These are phyloP conservation scores for Malassezia globosa DNA, from an alignment of 1,284 basidiomycete genomes.

Conservation along the genomic window DNA sequence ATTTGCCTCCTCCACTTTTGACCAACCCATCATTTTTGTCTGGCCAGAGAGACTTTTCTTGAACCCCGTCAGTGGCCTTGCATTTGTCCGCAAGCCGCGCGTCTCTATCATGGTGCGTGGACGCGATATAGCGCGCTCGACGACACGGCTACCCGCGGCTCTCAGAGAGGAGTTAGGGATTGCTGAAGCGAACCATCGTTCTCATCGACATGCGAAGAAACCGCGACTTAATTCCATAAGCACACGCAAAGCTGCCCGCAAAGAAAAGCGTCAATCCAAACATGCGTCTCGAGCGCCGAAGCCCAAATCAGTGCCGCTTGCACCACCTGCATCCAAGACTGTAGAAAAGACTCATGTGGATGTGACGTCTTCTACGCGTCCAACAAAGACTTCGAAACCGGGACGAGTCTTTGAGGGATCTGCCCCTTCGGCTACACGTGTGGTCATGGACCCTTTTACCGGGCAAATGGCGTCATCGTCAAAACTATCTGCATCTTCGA, in stretches of 20 bases:
- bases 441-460: slow-evolving; percentile 11
- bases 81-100: background rate
- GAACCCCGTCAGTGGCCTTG: too few relatives aligned
- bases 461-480: background rate
- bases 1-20: background rate
- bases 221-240: background rate
- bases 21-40: background rate
- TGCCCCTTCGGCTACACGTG: background rate
- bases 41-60: too few relatives aligned
- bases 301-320: background rate
- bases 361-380: too few relatives aligned
- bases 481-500: background rate
- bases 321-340: background rate
- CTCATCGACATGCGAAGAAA: background rate
- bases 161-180: slow-evolving; percentile 39
- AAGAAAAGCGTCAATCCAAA: slow-evolving; percentile 14
- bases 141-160: slow-evolving; percentile 33
- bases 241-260: slow-evolving; percentile 12
- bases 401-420: background rate
- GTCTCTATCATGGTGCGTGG: background rate
- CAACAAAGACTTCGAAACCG: background rate
- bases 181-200: background rate
- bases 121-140: slow-evolving; percentile 23
- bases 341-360: background rate
- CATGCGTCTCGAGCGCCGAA: slow-evolving; percentile 1